A percentile compares a stretch with the other conserved stretches of the same genome.
phyloP scores from a whole-genome alignment of 1,139 yeast genomes.

The Protomyces pachydermus region DNA sequence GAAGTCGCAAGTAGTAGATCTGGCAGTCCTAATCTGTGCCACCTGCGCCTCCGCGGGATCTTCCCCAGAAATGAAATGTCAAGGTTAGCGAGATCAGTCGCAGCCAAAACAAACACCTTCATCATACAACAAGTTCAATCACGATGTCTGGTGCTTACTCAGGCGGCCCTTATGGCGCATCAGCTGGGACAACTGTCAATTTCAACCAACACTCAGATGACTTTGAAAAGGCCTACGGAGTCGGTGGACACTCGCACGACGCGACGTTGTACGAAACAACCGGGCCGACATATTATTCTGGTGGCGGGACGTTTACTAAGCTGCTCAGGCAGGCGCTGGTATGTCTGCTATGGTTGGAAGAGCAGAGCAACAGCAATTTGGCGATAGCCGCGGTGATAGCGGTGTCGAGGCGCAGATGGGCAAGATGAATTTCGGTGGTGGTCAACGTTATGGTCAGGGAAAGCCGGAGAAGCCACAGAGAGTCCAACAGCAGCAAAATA shows the following conservation, averaged over 20 bases:
- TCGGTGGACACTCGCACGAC: not conserved
- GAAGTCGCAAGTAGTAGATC: too few relatives aligned
- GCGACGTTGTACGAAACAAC: not conserved
- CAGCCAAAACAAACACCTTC: too few relatives aligned
- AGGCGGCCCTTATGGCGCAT: not conserved
- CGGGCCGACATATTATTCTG: not conserved
- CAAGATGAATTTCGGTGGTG: not conserved
- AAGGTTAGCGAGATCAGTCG: too few relatives aligned
- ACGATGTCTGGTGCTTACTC: not conserved
- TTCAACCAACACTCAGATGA: not conserved
- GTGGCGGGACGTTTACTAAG: not conserved
- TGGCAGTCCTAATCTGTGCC: too few relatives aligned
- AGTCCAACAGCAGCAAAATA: not conserved
- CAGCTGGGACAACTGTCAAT: not conserved
- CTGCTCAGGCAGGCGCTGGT: not conserved
- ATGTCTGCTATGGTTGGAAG: not conserved
- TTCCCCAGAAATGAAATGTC: too few relatives aligned
- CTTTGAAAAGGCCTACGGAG: not conserved
- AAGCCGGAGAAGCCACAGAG: not conserved
- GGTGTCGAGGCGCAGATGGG: not conserved
- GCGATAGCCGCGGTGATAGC: not conserved
- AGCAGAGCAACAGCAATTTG: not conserved
- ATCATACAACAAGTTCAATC: too few relatives aligned
- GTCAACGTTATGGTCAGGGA: not conserved
- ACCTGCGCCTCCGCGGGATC: too few relatives aligned